A percentile compares a stretch with the other conserved stretches of the same genome.
Evolutionary conservation across 495 filamentous ascomycete genomes (phyloP).

Genomic region (Mytilinidion resinicola): DNA sequence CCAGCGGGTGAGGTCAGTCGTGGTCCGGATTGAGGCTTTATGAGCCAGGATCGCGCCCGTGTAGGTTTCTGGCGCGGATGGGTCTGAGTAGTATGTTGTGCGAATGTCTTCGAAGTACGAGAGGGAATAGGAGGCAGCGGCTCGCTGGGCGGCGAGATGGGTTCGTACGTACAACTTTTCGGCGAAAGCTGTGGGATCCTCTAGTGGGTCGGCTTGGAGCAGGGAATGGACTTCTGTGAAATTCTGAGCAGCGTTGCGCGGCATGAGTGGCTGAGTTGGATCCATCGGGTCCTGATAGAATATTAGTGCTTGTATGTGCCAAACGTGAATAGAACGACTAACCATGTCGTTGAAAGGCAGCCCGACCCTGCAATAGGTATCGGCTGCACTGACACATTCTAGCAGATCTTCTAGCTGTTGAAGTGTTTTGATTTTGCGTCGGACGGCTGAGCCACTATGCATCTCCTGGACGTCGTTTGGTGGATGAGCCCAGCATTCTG

Average conservation of each 20-base stretch:
- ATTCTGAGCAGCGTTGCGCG: slow-evolving; percentile 55
- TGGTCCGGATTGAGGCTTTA: slow-evolving; percentile 42
- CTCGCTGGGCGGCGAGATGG: slow-evolving; percentile 26
- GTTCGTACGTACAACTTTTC: slow-evolving; percentile 18
- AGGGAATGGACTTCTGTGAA: slow-evolving; percentile 57
- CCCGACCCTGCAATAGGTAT: slow-evolving; percentile 31
- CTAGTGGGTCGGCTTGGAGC: slow-evolving; percentile 46
- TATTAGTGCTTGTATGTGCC: slow-evolving; percentile 6
- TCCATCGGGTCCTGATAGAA: slow-evolving; percentile 48
- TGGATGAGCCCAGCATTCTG: slow-evolving; percentile 27
- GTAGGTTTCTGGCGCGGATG: not conserved
- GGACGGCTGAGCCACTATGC: not conserved
- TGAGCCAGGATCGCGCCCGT: slow-evolving; percentile 47
- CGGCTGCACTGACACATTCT: slow-evolving; percentile 32
- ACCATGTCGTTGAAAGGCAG: slow-evolving; percentile 41
- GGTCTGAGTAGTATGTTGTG: not conserved
- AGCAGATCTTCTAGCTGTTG: slow-evolving; percentile 7
- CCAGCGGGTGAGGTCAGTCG: slow-evolving; percentile 19
- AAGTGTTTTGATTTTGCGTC: slow-evolving; percentile 4
- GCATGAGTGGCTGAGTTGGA: slow-evolving; percentile 51
- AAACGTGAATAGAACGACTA: slow-evolving; percentile 18
- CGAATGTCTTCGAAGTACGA: too few relatives aligned
- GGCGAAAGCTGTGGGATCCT: slow-evolving; percentile 40
- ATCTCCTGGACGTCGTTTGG: not conserved
- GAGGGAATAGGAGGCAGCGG: slow-evolving; percentile 11